Conservation (phyloP, 2,329 filamentous ascomycete genomes). For the Tolypocladium album region DNA sequence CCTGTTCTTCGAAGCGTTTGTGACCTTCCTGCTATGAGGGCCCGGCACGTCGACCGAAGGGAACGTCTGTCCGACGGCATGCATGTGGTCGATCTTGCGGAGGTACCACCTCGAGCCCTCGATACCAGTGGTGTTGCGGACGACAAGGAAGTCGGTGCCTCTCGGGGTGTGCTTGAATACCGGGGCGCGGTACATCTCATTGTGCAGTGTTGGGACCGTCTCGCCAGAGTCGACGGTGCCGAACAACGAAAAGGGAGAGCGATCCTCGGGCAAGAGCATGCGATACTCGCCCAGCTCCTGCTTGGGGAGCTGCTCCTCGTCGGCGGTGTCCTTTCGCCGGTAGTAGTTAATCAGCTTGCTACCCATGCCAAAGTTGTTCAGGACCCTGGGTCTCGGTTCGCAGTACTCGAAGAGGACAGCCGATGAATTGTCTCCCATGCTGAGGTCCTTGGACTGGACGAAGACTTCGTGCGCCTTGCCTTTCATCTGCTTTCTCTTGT, state of each 20-base stretch:
- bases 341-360: slow-evolving; percentile 96
- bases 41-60: slow-evolving; percentile 87
- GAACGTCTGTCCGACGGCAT: slow-evolving; percentile 85
- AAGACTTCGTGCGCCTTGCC: slow-evolving; percentile 74
- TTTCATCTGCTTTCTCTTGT: slow-evolving; percentile 76
- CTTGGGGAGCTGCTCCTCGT: slow-evolving; percentile 68
- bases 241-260: slow-evolving; percentile 92
- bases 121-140: slow-evolving; percentile 69
- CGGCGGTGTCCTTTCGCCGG: slow-evolving; percentile 62
- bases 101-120: slow-evolving; percentile 74
- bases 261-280: slow-evolving; percentile 83
- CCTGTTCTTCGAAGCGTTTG: slow-evolving; percentile 91
- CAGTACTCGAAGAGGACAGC: slow-evolving; percentile 90
- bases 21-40: slow-evolving; percentile 88
- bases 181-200: slow-evolving; percentile 89
- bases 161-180: slow-evolving; percentile 80
- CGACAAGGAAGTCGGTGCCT: slow-evolving; percentile 74
- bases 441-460: slow-evolving; percentile 68
- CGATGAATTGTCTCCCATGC: slow-evolving; percentile 78
- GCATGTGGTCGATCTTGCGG: slow-evolving; percentile 82
- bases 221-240: slow-evolving; percentile 87
- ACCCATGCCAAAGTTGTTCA: slow-evolving; percentile 97
- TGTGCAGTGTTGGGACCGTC: slow-evolving; percentile 82
- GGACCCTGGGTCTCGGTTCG: slow-evolving; percentile 80
- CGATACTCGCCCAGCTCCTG: slow-evolving; percentile 80